Evolutionary conservation across 2,329 filamentous ascomycete genomes (phyloP).

Genomic region (Mycocentrospora acerina): DNA sequence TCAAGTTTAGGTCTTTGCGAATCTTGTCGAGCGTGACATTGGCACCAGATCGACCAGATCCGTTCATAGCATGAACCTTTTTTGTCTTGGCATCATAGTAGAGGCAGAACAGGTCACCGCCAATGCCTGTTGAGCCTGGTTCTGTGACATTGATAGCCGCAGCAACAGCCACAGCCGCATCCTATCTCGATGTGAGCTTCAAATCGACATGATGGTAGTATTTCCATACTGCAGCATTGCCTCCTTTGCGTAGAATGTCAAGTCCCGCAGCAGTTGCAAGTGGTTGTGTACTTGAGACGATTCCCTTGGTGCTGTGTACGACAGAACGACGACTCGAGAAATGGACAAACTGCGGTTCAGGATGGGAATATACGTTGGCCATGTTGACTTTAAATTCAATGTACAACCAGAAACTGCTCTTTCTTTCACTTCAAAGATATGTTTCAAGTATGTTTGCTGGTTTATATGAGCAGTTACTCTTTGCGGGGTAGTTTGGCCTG

Average conservation of each 20-base stretch:
- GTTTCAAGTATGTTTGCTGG: too few relatives aligned
- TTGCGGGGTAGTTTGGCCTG: constrained; percentile 3
- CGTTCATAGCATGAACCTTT: constrained; percentile 84
- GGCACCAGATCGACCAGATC: constrained; percentile 79
- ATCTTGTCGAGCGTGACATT: constrained; percentile 70
- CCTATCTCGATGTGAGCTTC: constrained; percentile 52
- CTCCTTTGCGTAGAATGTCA: constrained; percentile 79
- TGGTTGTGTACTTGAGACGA: constrained; percentile 87
- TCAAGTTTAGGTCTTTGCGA: constrained; percentile 67
- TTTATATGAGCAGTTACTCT: not conserved
- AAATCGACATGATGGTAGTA: constrained; percentile 3
- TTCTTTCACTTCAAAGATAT: too few relatives aligned
- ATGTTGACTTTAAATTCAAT: constrained; percentile 4
- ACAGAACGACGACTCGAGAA: constrained; percentile 85
- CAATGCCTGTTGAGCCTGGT: constrained; percentile 89
- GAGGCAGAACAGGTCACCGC: constrained; percentile 95
- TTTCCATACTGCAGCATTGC: constrained; percentile 82
- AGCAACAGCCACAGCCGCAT: constrained; percentile 94
- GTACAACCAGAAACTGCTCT: too few relatives aligned
- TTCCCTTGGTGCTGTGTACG: constrained; percentile 89
- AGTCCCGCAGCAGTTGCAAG: constrained; percentile 87
- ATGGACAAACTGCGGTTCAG: constrained; percentile 57
- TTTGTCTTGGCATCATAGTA: constrained; percentile 84
- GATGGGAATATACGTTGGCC: constrained; percentile 51
- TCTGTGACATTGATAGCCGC: constrained; percentile 93